A percentile compares a stretch with the other conserved stretches of the same genome.
phyloP scores from a whole-genome alignment of 75 land plant genomes.

The Sequoiadendron giganteum region DNA sequence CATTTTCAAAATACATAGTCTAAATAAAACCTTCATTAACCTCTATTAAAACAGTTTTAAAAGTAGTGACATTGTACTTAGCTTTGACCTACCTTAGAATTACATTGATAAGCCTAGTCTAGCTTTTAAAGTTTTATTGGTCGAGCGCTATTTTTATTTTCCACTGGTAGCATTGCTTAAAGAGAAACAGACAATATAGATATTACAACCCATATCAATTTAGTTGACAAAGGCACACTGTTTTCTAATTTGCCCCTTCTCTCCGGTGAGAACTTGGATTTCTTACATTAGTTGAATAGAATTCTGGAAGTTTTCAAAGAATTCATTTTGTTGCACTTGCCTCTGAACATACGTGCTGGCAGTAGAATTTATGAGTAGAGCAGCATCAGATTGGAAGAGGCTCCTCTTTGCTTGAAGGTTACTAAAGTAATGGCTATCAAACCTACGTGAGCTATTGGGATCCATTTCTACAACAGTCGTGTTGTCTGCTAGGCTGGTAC shows the following conservation, averaged over 20 bases:
- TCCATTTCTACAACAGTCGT: slow-evolving; percentile 36
- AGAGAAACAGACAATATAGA: no score
- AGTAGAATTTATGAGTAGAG: slow-evolving; percentile 26
- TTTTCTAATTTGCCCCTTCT: slow-evolving; percentile 15
- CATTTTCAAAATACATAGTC: no score
- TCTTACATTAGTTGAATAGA: slow-evolving; percentile 23
- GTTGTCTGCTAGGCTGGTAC: slow-evolving; percentile 18
- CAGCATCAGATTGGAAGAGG: slow-evolving; percentile 44
- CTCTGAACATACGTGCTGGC: neutral
- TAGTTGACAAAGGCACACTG: slow-evolving; percentile 4
- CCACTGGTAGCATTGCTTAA: no score
- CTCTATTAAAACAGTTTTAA: no score
- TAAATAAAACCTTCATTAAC: no score
- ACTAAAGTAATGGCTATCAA: slow-evolving; percentile 49
- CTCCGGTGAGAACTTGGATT: slow-evolving; percentile 22
- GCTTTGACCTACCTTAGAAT: no score
- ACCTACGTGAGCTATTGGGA: slow-evolving; percentile 21
- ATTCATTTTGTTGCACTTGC: neutral
- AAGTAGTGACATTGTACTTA: no score
- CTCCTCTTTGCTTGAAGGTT: slow-evolving; percentile 28
- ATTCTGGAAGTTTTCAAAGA: slow-evolving; percentile 16
- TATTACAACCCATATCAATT: neutral
- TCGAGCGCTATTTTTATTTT: no score
- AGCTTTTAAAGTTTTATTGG: no score
- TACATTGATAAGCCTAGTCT: no score